Evolutionary conservation across 768 basidiomycete species (phyloP).

Genomic region (Kockovaella imperatae): DNA sequence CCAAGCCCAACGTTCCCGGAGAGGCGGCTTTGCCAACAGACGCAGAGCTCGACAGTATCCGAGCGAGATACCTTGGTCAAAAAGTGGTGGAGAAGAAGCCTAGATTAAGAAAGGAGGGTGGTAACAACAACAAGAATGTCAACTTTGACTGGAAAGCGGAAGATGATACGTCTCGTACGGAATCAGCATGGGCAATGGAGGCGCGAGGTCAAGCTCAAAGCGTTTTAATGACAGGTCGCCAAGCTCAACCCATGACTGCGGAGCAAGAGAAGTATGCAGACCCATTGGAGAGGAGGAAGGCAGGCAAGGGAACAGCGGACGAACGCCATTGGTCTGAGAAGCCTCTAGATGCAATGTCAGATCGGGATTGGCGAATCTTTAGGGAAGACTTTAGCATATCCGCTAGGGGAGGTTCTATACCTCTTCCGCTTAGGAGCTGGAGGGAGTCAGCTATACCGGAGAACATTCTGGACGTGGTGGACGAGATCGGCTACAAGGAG

Average conservation of each 20-base stretch:
- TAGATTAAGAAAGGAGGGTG: slow-evolving; percentile 54
- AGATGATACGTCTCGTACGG: slow-evolving; percentile 70
- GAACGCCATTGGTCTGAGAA: slow-evolving; percentile 99
- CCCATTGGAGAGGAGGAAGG: slow-evolving; percentile 70
- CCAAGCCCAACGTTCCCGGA: slow-evolving; percentile 18
- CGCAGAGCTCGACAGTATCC: slow-evolving; percentile 69
- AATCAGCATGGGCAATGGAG: not conserved
- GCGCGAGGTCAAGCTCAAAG: not conserved
- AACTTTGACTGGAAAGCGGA: slow-evolving; percentile 99
- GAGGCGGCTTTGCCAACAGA: slow-evolving; percentile 49
- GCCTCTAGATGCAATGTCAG: slow-evolving; percentile 82
- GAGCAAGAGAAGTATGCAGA: slow-evolving; percentile 57
- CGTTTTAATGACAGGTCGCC: too few relatives aligned
- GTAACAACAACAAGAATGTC: slow-evolving; percentile 94
- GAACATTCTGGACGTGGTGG: slow-evolving; percentile 72
- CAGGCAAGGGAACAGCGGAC: slow-evolving; percentile 72
- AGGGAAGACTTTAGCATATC: slow-evolving; percentile 96
- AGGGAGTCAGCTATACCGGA: slow-evolving; percentile 74
- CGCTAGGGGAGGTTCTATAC: slow-evolving; percentile 88
- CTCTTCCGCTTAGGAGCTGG: slow-evolving; percentile 90
- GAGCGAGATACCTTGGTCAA: slow-evolving; percentile 80
- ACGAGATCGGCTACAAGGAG: slow-evolving; percentile 89
- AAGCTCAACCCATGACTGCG: not conserved
- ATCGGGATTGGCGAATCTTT: slow-evolving; percentile 98
- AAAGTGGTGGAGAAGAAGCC: slow-evolving; percentile 27